phyloP scores from a whole-genome alignment of 495 filamentous ascomycete species.

The Articulospora tetracladia region DNA sequence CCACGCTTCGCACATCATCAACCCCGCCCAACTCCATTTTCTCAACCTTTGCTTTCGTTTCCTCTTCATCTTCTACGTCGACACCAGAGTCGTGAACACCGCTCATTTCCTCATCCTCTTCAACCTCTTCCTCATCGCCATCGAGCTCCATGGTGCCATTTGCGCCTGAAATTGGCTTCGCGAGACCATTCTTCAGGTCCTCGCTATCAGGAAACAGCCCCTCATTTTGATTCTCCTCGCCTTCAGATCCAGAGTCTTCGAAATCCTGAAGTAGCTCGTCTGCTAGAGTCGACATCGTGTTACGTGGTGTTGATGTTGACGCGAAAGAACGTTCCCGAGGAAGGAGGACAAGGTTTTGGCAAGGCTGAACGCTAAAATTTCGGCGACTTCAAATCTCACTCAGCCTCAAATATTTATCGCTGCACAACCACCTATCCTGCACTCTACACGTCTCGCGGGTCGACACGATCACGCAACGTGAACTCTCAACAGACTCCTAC shows the following conservation, averaged over 20 bases:
- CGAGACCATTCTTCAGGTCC: conserved; percentile 25
- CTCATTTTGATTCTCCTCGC: conserved; percentile 49
- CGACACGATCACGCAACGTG: too few relatives aligned
- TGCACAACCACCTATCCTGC: too few relatives aligned
- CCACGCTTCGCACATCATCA: conserved; percentile 71
- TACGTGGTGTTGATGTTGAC: background rate
- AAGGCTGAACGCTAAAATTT: background rate
- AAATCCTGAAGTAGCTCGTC: conserved; percentile 89
- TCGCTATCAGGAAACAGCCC: conserved; percentile 35
- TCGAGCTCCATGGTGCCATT: conserved; percentile 41
- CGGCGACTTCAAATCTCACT: background rate
- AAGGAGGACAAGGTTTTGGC: background rate
- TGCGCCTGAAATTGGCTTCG: conserved; percentile 17
- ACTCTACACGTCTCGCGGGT: too few relatives aligned
- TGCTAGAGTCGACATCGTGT: conserved; percentile 68
- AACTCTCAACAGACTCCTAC: too few relatives aligned
- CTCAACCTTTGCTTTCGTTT: conserved; percentile 68
- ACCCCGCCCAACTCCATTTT: conserved; percentile 72
- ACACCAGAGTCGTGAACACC: conserved; percentile 36
- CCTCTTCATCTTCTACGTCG: conserved; percentile 60
- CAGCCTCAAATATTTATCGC: background rate
- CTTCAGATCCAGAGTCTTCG: conserved; percentile 66
- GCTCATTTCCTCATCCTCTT: conserved; percentile 52
- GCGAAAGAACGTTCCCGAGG: background rate
- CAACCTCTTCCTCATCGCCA: conserved; percentile 42